Evolutionary conservation across 148 eudicot species (phyloP).

Genomic region (Fallopia convolvulus): DNA sequence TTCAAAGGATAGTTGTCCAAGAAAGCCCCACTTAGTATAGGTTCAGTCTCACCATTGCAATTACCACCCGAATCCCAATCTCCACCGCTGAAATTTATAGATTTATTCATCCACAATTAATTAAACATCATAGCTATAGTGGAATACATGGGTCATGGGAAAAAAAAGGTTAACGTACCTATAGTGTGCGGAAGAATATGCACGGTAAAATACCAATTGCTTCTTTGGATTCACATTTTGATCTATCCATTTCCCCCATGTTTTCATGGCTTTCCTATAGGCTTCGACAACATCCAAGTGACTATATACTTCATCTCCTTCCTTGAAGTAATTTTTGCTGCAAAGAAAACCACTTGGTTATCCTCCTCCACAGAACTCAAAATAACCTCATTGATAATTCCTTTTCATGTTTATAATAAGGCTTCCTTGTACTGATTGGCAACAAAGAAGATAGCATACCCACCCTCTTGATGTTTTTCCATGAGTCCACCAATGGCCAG

Average conservation of each 20-base stretch:
- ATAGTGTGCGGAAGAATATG: conserved; percentile 88
- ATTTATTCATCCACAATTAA: neutral
- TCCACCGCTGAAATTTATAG: conserved; percentile 58
- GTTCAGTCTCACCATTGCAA: conserved; percentile 75
- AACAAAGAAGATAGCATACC: conserved; percentile 22
- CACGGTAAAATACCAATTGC: conserved; percentile 75
- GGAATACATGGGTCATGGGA: neutral
- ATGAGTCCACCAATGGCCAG: conserved; percentile 99
- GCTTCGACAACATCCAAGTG: conserved; percentile 75
- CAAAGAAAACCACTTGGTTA: neutral
- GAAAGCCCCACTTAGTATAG: conserved; percentile 45
- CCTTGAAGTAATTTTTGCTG: conserved; percentile 77
- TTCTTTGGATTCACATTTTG: conserved; percentile 38
- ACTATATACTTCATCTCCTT: conserved; percentile 65
- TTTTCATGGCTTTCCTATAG: conserved; percentile 74
- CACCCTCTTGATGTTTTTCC: conserved; percentile 96
- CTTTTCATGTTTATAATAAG: neutral
- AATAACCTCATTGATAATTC: neutral
- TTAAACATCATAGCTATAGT: neutral
- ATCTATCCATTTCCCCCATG: conserved; percentile 86
- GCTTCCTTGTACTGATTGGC: neutral
- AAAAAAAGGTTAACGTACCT: conserved; percentile 31
- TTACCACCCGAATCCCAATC: conserved; percentile 98
- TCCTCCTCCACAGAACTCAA: neutral
- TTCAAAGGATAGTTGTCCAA: conserved; percentile 62